phyloP scores from a whole-genome alignment of 345 rosid species.

The Sapria himalayana region DNA sequence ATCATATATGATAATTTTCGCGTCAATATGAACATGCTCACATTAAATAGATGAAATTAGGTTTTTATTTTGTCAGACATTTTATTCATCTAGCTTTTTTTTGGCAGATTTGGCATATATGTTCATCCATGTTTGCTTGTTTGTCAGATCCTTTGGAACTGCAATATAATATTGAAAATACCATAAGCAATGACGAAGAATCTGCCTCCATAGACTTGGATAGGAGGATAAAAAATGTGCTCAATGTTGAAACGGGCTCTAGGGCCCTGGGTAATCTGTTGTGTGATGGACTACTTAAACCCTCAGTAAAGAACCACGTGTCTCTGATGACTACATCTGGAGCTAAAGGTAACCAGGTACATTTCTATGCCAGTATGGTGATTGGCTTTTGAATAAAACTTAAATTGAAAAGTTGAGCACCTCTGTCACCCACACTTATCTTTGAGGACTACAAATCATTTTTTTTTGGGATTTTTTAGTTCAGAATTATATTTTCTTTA shows the following conservation, averaged over 20 bases:
- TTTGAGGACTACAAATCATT: no score
- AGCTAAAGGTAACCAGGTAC: conserved; percentile 95
- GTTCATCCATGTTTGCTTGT: conserved; percentile 10
- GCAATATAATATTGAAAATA: conserved; percentile 44
- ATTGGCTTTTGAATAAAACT: no score
- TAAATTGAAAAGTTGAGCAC: no score
- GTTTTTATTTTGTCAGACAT: no score
- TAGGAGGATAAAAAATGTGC: conserved; percentile 46
- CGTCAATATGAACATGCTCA: no score
- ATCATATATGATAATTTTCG: no score
- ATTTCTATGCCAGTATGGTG: conserved; percentile 9
- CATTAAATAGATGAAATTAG: no score
- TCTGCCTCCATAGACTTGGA: conserved; percentile 56
- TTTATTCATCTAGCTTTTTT: no score
- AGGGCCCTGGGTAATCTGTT: conserved; percentile 50
- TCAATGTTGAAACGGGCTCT: conserved; percentile 49
- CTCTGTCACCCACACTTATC: no score
- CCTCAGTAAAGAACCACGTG: conserved; percentile 68
- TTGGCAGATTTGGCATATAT: no score
- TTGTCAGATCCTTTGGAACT: conserved; percentile 36
- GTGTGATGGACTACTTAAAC: conserved; percentile 65
- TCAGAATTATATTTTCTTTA: no score
- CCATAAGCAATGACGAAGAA: conserved; percentile 60
- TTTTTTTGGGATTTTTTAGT: no score
- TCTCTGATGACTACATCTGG: conserved; percentile 97